Conservation (phyloP, 2,329 filamentous ascomycete genomes). For the Acephala macrosclerotiorum region DNA sequence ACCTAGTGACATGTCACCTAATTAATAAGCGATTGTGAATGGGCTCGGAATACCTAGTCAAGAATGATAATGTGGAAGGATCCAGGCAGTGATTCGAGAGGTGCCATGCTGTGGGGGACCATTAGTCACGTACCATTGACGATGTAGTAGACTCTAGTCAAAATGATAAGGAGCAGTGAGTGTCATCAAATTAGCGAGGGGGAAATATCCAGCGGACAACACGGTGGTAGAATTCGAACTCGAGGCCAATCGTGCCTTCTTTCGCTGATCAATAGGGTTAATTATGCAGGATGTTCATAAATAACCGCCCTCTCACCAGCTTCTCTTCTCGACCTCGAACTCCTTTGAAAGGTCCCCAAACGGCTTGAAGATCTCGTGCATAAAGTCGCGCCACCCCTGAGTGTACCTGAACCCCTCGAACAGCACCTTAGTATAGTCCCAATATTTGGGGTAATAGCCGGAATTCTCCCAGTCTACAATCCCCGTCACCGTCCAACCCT, state of each 20-base stretch:
- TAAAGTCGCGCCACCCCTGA: not conserved
- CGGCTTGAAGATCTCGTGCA: slow-evolving; percentile 4
- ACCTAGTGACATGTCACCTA: too few species aligned
- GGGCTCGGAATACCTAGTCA: too few species aligned
- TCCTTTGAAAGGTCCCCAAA: slow-evolving; percentile 1
- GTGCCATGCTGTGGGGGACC: too few species aligned
- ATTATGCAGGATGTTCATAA: not conserved
- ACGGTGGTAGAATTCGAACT: too few species aligned
- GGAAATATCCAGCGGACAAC: too few species aligned
- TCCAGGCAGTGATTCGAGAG: too few species aligned
- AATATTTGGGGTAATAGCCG: not conserved
- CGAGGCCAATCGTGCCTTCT: not conserved
- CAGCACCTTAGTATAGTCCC: not conserved
- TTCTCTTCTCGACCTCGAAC: slow-evolving; percentile 4
- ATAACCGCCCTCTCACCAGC: not conserved
- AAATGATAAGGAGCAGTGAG: too few species aligned
- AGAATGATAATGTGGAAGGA: too few species aligned
- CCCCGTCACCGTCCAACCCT: not conserved
- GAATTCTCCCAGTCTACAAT: slow-evolving; percentile 8
- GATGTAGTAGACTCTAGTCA: too few species aligned
- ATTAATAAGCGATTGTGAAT: too few species aligned
- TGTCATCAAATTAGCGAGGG: too few species aligned
- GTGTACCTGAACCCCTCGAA: not conserved
- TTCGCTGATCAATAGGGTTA: not conserved
- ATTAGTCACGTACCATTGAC: too few species aligned